Conservation (phyloP, 805 yeast species). For the Yarrowia sp. region DNA sequence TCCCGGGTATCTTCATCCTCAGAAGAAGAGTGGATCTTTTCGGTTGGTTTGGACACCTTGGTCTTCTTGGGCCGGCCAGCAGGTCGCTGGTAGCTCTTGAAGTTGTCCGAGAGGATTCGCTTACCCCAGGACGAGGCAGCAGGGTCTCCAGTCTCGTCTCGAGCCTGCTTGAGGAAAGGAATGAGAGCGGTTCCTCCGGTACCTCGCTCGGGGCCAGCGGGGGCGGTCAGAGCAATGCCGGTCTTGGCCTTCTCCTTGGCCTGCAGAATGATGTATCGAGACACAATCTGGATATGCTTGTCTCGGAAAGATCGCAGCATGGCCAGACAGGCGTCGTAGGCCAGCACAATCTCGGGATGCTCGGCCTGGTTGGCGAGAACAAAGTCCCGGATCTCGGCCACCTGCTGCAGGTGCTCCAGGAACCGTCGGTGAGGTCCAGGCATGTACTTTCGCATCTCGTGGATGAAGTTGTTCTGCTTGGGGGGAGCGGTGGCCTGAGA, state of each 20-base stretch:
- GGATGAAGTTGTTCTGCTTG: constrained; percentile 61
- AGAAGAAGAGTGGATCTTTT: constrained; percentile 24
- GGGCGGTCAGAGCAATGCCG: constrained; percentile 55
- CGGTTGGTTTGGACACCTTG: constrained; percentile 6
- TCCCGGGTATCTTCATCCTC: constrained; percentile 26
- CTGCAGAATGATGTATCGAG: constrained; percentile 83
- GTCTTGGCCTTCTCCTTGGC: constrained; percentile 64
- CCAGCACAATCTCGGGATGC: constrained; percentile 64
- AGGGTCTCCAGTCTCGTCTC: constrained; percentile 93
- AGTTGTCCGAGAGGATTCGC: constrained; percentile 53
- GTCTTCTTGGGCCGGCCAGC: constrained; percentile 17
- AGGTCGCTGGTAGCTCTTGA: constrained; percentile 36
- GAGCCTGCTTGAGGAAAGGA: constrained; percentile 91
- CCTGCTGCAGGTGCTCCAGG: constrained; percentile 63
- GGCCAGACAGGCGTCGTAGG: constrained; percentile 89
- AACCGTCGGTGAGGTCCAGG: constrained; percentile 85
- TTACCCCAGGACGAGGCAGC: constrained; percentile 95
- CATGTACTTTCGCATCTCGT: constrained; percentile 88
- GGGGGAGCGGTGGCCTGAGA: constrained; percentile 43
- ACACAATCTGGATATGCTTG: constrained; percentile 90
- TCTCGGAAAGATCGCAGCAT: constrained; percentile 89
- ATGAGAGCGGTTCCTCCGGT: constrained; percentile 94
- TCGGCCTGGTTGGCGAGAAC: constrained; percentile 55
- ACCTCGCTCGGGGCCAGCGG: constrained; percentile 66
- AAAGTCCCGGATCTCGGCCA: constrained; percentile 67